Evolutionary conservation across 257 asterid genomes (phyloP).

Genomic region (Verbascum thapsus): DNA sequence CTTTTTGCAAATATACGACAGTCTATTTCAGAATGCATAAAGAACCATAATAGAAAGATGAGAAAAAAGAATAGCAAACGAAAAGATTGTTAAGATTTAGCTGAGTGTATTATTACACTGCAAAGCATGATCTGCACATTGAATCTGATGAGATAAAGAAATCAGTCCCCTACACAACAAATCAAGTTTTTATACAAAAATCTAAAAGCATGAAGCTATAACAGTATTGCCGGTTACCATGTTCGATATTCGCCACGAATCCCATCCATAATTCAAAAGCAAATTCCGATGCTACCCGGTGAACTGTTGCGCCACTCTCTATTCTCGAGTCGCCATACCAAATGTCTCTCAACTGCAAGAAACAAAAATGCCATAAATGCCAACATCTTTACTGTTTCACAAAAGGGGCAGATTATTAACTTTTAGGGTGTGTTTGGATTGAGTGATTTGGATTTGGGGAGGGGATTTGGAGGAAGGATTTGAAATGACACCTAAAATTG

Average conservation of each 20-base stretch:
- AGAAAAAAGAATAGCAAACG: no score
- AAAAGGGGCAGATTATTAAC: no score
- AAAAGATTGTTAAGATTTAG: no score
- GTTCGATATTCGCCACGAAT: constrained; percentile 33
- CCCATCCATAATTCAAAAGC: constrained; percentile 29
- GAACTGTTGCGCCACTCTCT: constrained; percentile 33
- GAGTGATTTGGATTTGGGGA: no score
- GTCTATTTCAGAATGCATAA: no score
- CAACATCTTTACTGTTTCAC: background rate
- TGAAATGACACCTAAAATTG: no score
- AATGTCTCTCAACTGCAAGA: constrained; percentile 40
- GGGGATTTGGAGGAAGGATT: no score
- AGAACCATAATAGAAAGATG: background rate
- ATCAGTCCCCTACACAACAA: constrained; percentile 35
- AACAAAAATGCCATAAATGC: background rate
- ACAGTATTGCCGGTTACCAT: constrained; percentile 28
- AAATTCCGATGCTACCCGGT: constrained; percentile 29
- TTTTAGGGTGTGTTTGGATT: no score
- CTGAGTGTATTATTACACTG: constrained; percentile 39
- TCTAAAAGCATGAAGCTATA: constrained; percentile 26
- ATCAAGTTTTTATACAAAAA: constrained; percentile 41
- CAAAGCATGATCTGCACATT: constrained; percentile 45
- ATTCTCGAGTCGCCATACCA: constrained; percentile 20
- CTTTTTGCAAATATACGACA: no score
- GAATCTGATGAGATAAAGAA: constrained; percentile 29